phyloP scores from a whole-genome alignment of 495 filamentous ascomycete species.

The Talaromyces nanjingensis region DNA sequence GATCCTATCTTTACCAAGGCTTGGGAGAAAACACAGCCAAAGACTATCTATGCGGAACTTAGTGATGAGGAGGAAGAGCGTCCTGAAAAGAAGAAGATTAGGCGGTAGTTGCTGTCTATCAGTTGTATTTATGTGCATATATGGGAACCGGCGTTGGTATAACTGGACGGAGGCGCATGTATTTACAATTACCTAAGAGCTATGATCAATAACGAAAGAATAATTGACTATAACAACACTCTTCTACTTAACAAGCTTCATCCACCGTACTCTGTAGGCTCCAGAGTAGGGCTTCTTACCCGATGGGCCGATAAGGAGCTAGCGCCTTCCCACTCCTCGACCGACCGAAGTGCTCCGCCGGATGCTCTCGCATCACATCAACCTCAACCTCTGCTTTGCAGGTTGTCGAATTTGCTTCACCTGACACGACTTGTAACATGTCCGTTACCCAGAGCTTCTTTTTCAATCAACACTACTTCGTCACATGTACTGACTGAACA shows the following conservation, averaged over 20 bases:
- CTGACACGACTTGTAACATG: neutral
- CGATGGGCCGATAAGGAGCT: constrained; percentile 3
- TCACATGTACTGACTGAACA: neutral
- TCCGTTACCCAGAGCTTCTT: neutral
- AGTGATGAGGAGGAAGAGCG: constrained; percentile 80
- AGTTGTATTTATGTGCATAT: neutral
- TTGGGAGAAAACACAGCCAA: constrained; percentile 88
- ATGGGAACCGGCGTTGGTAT: neutral
- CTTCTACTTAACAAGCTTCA: neutral
- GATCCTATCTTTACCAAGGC: constrained; percentile 91
- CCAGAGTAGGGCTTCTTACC: neutral
- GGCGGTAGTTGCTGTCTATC: constrained; percentile 16
- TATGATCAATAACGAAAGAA: neutral
- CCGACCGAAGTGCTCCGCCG: neutral
- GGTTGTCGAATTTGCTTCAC: neutral
- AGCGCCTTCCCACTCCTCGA: neutral
- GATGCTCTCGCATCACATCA: neutral
- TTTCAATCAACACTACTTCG: neutral
- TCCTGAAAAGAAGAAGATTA: constrained; percentile 61
- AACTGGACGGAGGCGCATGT: neutral
- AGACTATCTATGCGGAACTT: constrained; percentile 84
- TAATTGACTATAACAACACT: neutral
- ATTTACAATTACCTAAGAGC: neutral
- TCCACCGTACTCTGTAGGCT: neutral
- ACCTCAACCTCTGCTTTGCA: constrained; percentile 1